These are phyloP conservation scores for Termitomyces sp. DNA, from an alignment of 768 basidiomycete genomes.

Conservation along the genomic window DNA sequence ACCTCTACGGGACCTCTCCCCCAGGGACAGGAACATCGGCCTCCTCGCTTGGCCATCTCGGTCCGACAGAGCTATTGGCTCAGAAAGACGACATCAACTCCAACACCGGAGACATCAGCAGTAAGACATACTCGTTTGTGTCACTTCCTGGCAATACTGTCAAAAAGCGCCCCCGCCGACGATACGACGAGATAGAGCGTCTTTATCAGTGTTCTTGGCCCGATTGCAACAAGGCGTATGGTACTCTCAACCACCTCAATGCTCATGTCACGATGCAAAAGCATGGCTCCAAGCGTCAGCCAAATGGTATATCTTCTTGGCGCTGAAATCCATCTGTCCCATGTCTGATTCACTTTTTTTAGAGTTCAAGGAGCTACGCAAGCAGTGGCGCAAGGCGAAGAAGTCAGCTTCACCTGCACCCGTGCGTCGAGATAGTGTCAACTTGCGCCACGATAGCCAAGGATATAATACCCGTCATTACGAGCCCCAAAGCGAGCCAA, in stretches of 20 bases:
- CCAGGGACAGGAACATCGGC: conserved; percentile 59
- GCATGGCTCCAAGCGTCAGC: conserved; percentile 86
- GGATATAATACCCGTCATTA: conserved; percentile 26
- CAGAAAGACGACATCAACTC: conserved; percentile 20
- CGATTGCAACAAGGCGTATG: conserved; percentile 78
- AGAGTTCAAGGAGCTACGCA: conserved; percentile 99
- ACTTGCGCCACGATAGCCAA: conserved; percentile 23
- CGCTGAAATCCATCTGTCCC: conserved; percentile 1
- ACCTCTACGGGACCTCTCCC: conserved; percentile 55
- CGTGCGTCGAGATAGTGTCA: conserved; percentile 27
- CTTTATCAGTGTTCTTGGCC: conserved; percentile 85
- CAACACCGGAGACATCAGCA: conserved; percentile 31
- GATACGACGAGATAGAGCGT: conserved; percentile 94
- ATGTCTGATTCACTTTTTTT: conserved; percentile 14
- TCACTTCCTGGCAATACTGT: conserved; percentile 75
- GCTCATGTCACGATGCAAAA: conserved; percentile 99
- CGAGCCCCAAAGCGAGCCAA: conserved; percentile 17
- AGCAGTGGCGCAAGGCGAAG: conserved; percentile 92
- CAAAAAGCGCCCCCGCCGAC: conserved; percentile 77
- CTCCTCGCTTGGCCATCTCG: conserved; percentile 32
- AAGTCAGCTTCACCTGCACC: conserved; percentile 49
- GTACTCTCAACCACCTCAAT: conserved; percentile 95
- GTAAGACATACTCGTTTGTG: conserved; percentile 80
- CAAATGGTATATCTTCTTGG: conserved; percentile 47
- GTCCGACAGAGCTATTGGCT: conserved; percentile 25